Base-by-base conservation (phyloP, 768 basidiomycete genomes). In the Xerocomellus dryophilus region DNA sequence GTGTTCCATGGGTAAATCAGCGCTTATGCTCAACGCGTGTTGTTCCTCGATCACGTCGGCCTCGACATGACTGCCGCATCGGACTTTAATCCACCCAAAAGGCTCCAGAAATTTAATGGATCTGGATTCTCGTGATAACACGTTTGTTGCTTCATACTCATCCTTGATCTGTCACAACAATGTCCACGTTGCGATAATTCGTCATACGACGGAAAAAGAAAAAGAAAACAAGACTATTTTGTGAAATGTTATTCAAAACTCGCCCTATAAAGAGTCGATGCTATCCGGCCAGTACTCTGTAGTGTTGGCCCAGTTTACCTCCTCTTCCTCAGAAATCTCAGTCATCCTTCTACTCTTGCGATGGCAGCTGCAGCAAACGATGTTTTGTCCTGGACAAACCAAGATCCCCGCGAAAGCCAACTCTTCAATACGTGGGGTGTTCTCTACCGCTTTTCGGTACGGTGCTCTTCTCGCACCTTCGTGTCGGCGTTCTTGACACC, bases 341-440 rank as follows among this genome's bases (percentile, higher is more conserved):
- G 56, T 43, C 74, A 75, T 64, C 51, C 20, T 34, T 65, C 76
- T 61, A 70, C 77, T 52, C 64, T 66, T 62, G 66, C 57, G 56
- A 83, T 83, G 81, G 66, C 79, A 43, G 72, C 77, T 62, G 65
- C 78, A 52, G 74, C 81, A 53, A 81, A 83, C 71, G 88, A 91
- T 55, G 76, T 90, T 45, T 81, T 91, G 68, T 89, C 85, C 50
- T 93, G 90, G 90, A 92, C 90, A 43, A 90, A 86, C 72, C 84
- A 86, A 62, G 90, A 93, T 71, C 86, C 88, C 62, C 85, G 88
- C 45, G 85, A 90, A 69, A 93, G 91, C 64, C 77, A 82, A 47
- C 78, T 93, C 54, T 93, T 91, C 75, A 90, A 88, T 65, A 79
- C 83, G 31, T 89, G 84, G 81, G 89, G 89, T 54, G 78, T 89